A percentile compares a stretch with the other conserved stretches of the same genome.
Evolutionary conservation across 257 asterid genomes (phyloP).

Genomic region (Solanum habrochaites): DNA sequence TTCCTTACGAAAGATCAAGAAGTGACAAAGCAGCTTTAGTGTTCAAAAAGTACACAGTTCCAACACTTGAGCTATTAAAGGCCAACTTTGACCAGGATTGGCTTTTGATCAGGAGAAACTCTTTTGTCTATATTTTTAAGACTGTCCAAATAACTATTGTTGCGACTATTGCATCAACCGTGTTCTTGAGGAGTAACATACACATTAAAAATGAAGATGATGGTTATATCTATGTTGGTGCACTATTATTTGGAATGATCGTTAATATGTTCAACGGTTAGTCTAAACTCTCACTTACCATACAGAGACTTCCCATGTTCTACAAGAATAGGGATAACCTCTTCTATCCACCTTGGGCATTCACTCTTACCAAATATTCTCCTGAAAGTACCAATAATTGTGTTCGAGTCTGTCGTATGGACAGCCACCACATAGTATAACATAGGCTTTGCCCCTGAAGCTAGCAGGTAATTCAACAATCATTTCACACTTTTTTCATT

Average conservation of each 20-base stretch:
- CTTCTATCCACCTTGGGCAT: slow-evolving; percentile 60
- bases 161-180: slow-evolving; percentile 43
- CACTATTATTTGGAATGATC: slow-evolving; percentile 33
- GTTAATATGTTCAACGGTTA: slow-evolving; percentile 51
- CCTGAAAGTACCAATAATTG: slow-evolving; percentile 39
- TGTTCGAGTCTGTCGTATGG: slow-evolving; percentile 49
- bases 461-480: slow-evolving; percentile 46
- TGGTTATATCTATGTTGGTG: slow-evolving; percentile 42
- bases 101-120: slow-evolving; percentile 54
- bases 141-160: slow-evolving; percentile 51
- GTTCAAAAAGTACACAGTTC: slow-evolving; percentile 30
- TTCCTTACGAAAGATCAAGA: slow-evolving; percentile 28
- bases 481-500: slow-evolving; percentile 29
- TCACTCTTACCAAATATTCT: slow-evolving; percentile 38
- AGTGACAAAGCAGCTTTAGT: slow-evolving; percentile 51
- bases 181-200: slow-evolving; percentile 38
- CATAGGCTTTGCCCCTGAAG: slow-evolving; percentile 58
- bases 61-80: slow-evolving; percentile 35
- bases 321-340: slow-evolving; percentile 55
- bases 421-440: slow-evolving; percentile 44
- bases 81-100: slow-evolving; percentile 62
- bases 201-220: slow-evolving; percentile 33
- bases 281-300: slow-evolving; percentile 39
- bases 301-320: slow-evolving; percentile 56
- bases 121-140: slow-evolving; percentile 55